These are phyloP conservation scores for Acidomyces sp. DNA, from an alignment of 495 filamentous ascomycete genomes.

Conservation along the genomic window DNA sequence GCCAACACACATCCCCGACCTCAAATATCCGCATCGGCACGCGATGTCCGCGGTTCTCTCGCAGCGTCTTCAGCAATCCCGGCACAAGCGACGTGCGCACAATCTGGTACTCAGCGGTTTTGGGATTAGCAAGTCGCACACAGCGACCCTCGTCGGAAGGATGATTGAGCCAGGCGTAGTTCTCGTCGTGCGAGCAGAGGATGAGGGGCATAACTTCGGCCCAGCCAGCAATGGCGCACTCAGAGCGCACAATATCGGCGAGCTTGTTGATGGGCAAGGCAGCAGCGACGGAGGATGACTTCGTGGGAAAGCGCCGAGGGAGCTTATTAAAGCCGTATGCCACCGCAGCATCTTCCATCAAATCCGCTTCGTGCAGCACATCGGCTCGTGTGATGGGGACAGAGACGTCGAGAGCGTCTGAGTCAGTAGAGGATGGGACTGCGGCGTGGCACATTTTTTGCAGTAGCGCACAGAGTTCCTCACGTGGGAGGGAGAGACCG, in stretches of 20 bases:
- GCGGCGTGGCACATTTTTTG: slow-evolving; percentile 76
- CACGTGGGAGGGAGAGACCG: slow-evolving; percentile 59
- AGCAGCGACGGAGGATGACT: slow-evolving; percentile 69
- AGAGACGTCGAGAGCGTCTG: slow-evolving; percentile 56
- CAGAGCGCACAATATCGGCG: slow-evolving; percentile 75
- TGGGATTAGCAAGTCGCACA: slow-evolving; percentile 85
- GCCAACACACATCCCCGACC: slow-evolving; percentile 80
- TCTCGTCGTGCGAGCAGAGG: slow-evolving; percentile 96
- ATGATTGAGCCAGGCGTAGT: slow-evolving; percentile 91
- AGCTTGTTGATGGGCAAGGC: slow-evolving; percentile 90
- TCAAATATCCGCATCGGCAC: slow-evolving; percentile 81
- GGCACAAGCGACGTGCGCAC: slow-evolving; percentile 83
- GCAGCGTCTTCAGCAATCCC: slow-evolving; percentile 84
- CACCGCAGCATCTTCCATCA: slow-evolving; percentile 97
- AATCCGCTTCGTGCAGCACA: slow-evolving; percentile 87
- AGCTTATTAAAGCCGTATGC: slow-evolving; percentile 94
- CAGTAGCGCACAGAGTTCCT: slow-evolving; percentile 60
- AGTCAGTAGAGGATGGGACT: slow-evolving; percentile 44
- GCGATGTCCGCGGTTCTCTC: slow-evolving; percentile 83
- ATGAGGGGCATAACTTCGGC: slow-evolving; percentile 92
- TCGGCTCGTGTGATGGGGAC: slow-evolving; percentile 84
- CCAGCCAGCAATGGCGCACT: slow-evolving; percentile 92
- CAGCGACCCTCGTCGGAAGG: slow-evolving; percentile 75
- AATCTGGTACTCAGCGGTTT: slow-evolving; percentile 91
- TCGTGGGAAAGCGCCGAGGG: slow-evolving; percentile 67